Percentiles rank a stretch among this genome's conserved stretches.
Conservation (phyloP, 192 early-diverging fungal species). For the Coemansia sp. region DNA sequence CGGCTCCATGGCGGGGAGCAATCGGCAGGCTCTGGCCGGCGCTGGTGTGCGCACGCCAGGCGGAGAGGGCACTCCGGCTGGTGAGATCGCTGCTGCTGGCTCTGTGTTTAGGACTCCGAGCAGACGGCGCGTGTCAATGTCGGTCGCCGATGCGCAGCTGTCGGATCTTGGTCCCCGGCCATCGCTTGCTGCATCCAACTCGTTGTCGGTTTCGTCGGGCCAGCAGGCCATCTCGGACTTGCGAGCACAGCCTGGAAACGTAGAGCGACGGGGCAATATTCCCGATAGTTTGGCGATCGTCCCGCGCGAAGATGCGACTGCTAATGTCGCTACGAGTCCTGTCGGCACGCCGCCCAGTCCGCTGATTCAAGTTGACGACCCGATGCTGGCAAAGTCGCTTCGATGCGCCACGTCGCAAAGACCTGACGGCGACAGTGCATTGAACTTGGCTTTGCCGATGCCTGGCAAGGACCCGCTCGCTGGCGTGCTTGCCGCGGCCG, state of each 20-base stretch:
- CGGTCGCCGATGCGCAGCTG: not conserved
- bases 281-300: not conserved
- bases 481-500: not conserved
- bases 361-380: constrained; percentile 33
- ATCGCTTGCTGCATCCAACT: not conserved
- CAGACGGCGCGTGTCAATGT: not conserved
- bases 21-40: not conserved
- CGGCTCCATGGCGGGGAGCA: not conserved
- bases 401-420: constrained; percentile 19
- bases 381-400: constrained; percentile 22
- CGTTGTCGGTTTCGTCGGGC: not conserved
- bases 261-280: not conserved
- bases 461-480: not conserved
- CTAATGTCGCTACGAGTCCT: not conserved
- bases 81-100: not conserved
- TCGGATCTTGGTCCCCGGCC: not conserved
- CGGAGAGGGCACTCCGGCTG: not conserved
- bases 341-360: constrained; percentile 40
- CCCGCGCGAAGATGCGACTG: not conserved
- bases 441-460: not conserved
- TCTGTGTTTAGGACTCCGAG: not conserved
- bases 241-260: not conserved
- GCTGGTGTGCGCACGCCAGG: not conserved
- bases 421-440: not conserved
- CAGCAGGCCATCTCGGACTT: not conserved